Base-by-base conservation (phyloP, 208 protist species). In the Vickermania ingenoplastis region DNA sequence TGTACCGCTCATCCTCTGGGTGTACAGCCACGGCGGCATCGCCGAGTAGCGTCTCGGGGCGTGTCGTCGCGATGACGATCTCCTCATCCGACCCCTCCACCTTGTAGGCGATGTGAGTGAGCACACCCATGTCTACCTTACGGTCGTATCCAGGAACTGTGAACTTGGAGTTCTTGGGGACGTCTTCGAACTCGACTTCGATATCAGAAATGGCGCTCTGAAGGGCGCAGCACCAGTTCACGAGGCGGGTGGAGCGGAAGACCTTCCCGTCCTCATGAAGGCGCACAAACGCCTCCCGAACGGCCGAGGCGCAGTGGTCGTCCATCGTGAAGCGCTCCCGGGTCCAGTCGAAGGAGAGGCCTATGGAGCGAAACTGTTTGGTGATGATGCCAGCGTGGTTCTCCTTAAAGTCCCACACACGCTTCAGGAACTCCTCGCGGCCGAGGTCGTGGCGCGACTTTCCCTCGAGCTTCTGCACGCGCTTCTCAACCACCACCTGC, bases 181-280 rank as follows among this genome's bases (percentile, higher is more conserved):
- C 84, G 57, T 97, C 91, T 0, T 77, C 71, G 57, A 98, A 95
- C 51, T 97, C 92, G 14, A 99, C 97, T 90, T 99, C 98, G 7
- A 99, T 90, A 72, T 99, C 98, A 22, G 97, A 99, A 67, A 99
- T 99, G 53, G 98, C 99, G 41, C 98, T 99, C 73, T 99, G 87
- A 27, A 99, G 83, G 26, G 83, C 57, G 65, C 94, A 98, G 74
- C 95, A 98, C 99, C 99, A 99, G 85, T 99, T 99, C 51, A 99
- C 97, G 2, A 99, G 79, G n/a, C 98, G 80, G 7, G 90, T 98
- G n/a, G 83, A 81, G 49, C 99, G 83, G 71, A 98, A 97, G 59
- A 99, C 97, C 2, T 98, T 53, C 13, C 94, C 97, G 51, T 97
- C 81, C 45, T 99, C 87, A 77, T 97, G 90, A 55, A 99, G 69